phyloP scores from a whole-genome alignment of 805 yeast genomes.

The Zygosaccharomyces bailii region DNA sequence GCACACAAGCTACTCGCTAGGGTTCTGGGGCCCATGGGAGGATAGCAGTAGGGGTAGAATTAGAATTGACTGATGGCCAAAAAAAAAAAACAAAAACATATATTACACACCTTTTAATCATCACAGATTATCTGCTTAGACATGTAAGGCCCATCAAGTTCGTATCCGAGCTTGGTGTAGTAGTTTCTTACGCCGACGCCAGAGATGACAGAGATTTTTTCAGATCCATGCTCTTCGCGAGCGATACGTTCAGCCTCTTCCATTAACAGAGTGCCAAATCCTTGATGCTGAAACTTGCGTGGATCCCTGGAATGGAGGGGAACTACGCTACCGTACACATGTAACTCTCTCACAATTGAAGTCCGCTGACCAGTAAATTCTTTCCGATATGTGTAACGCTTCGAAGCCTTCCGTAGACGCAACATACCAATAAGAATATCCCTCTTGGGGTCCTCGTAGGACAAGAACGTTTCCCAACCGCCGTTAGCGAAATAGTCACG shows the following conservation, averaged over 20 bases:
- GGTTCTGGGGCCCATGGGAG: slow-evolving; percentile 20
- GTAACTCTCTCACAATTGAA: slow-evolving; percentile 93
- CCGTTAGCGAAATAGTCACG: slow-evolving; percentile 97
- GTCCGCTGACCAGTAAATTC: slow-evolving; percentile 83
- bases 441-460: slow-evolving; percentile 95
- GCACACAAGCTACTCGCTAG: slow-evolving; percentile 27
- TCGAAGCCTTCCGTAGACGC: slow-evolving; percentile 82
- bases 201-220: slow-evolving; percentile 87
- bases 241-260: slow-evolving; percentile 98
- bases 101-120: slow-evolving; percentile 1
- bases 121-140: slow-evolving; percentile 48
- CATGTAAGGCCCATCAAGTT: slow-evolving; percentile 95
- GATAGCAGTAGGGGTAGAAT: background rate
- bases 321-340: slow-evolving; percentile 96
- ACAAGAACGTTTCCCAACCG: slow-evolving; percentile 96
- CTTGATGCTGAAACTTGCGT: slow-evolving; percentile 97
- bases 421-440: slow-evolving; percentile 91
- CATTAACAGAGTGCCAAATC: slow-evolving; percentile 95
- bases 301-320: slow-evolving; percentile 97
- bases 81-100: slow-evolving; percentile 1
- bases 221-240: slow-evolving; percentile 88
- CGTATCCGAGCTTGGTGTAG: slow-evolving; percentile 87
- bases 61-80: background rate
- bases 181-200: slow-evolving; percentile 98
- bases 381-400: slow-evolving; percentile 84